phyloP scores from a whole-genome alignment of 1,284 basidiomycete species.

The Malassezia psittaci region DNA sequence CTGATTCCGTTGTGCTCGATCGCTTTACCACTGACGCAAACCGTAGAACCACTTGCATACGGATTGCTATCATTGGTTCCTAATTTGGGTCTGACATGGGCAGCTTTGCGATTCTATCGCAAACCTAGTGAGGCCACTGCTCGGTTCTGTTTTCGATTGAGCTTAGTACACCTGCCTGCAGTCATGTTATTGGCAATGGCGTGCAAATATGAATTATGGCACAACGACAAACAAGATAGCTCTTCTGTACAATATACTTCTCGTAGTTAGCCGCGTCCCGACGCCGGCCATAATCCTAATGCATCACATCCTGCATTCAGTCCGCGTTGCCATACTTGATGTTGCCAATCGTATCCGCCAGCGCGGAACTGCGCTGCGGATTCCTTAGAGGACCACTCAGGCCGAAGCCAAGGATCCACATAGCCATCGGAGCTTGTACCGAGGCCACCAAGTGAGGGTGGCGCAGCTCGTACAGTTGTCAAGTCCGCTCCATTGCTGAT shows the following conservation, averaged over 20 bases:
- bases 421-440: constrained; percentile 24
- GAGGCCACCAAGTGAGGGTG: constrained; percentile 24
- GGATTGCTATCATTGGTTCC: constrained; percentile 67
- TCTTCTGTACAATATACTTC: background rate
- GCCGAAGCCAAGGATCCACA: constrained; percentile 35
- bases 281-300: constrained; percentile 13
- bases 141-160: constrained; percentile 58
- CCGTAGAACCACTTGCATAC: constrained; percentile 54
- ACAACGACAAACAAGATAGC: background rate
- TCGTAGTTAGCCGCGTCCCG: background rate
- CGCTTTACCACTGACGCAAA: constrained; percentile 49
- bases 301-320: constrained; percentile 28
- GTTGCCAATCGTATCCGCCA: constrained; percentile 37
- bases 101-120: constrained; percentile 68
- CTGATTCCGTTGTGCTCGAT: constrained; percentile 74
- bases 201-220: constrained; percentile 44
- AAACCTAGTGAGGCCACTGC: constrained; percentile 56
- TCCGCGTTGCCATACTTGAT: constrained; percentile 31
- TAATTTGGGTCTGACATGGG: constrained; percentile 62
- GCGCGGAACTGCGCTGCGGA: constrained; percentile 29
- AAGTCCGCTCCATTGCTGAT: constrained; percentile 28
- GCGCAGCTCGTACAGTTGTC: constrained; percentile 25
- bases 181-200: constrained; percentile 83
- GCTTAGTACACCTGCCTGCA: constrained; percentile 82
- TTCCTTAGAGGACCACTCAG: constrained; percentile 21